Conservation (phyloP, 148 eudicot genomes). For the Amaranthus palmeri region DNA sequence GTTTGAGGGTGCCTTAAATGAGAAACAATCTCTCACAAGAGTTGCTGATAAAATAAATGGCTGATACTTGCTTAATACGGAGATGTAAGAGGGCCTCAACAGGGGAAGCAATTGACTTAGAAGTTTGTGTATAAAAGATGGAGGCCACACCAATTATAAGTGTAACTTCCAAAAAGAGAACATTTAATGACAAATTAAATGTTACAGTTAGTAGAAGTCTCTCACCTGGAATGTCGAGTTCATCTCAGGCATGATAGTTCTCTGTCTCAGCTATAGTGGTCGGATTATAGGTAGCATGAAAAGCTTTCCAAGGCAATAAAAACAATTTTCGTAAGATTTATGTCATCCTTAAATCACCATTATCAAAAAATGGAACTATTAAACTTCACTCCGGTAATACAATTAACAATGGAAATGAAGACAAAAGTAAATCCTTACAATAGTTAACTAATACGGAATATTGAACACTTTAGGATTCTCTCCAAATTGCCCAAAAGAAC, state of each 20-base stretch:
- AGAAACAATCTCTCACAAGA: background rate
- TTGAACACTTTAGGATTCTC: slow-evolving; percentile 60
- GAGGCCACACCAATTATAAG: background rate
- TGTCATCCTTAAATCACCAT: background rate
- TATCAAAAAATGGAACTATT: background rate
- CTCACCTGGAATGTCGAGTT: slow-evolving; percentile 60
- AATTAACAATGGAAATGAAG: background rate
- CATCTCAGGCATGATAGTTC: slow-evolving; percentile 42
- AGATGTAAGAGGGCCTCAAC: background rate
- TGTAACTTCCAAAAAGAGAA: background rate
- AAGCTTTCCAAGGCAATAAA: slow-evolving; percentile 33
- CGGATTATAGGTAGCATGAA: slow-evolving; percentile 50
- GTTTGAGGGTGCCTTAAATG: background rate
- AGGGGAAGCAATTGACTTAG: background rate
- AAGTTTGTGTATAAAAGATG: background rate
- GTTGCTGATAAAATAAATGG: background rate
- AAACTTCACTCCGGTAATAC: background rate
- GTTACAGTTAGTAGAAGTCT: background rate
- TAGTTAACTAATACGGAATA: slow-evolving; percentile 58
- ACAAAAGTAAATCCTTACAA: slow-evolving; percentile 31
- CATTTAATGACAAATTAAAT: too few species aligned
- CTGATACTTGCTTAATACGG: background rate
- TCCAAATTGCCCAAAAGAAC: slow-evolving; percentile 46
- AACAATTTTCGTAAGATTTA: slow-evolving; percentile 7
- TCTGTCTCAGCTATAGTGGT: slow-evolving; percentile 44